phyloP scores from a whole-genome alignment of 768 basidiomycete species.

The Mrakia hoshinonis region DNA sequence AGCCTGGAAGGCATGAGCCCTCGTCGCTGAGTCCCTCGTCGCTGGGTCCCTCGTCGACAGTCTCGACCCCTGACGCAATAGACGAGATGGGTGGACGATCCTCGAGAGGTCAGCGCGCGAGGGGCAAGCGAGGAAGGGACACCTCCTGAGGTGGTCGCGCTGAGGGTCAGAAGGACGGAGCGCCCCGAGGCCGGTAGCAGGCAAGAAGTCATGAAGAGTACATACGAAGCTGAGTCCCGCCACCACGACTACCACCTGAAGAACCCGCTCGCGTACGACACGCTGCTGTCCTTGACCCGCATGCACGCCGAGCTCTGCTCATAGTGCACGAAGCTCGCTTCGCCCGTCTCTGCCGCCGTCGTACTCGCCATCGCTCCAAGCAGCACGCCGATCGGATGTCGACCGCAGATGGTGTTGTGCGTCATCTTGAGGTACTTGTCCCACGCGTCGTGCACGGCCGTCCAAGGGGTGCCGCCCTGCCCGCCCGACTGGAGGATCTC shows the following conservation, averaged over 20 bases:
- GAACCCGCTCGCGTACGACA: slow-evolving; percentile 92
- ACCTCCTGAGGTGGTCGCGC: too few relatives aligned
- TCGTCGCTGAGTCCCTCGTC: neutral
- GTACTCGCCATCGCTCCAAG: slow-evolving; percentile 57
- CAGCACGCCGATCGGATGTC: slow-evolving; percentile 89
- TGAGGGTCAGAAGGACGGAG: too few relatives aligned
- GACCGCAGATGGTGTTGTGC: slow-evolving; percentile 92
- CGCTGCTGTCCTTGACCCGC: slow-evolving; percentile 68
- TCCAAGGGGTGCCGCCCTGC: slow-evolving; percentile 13
- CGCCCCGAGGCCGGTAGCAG: too few relatives aligned
- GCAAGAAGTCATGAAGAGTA: too few relatives aligned
- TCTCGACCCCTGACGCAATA: too few relatives aligned
- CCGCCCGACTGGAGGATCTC: slow-evolving; percentile 40
- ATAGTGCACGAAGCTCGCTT: slow-evolving; percentile 77
- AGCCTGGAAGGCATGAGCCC: neutral
- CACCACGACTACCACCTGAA: slow-evolving; percentile 42
- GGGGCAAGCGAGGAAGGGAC: too few relatives aligned
- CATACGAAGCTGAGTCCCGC: too few relatives aligned
- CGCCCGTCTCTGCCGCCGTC: slow-evolving; percentile 38
- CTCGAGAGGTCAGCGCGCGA: too few relatives aligned
- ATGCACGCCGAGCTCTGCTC: slow-evolving; percentile 78
- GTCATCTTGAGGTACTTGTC: slow-evolving; percentile 46
- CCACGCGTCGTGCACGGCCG: slow-evolving; percentile 32
- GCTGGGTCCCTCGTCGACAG: neutral
- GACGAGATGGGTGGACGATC: too few relatives aligned